phyloP scores from a whole-genome alignment of 305 asterid genomes.

The Withania somnifera region DNA sequence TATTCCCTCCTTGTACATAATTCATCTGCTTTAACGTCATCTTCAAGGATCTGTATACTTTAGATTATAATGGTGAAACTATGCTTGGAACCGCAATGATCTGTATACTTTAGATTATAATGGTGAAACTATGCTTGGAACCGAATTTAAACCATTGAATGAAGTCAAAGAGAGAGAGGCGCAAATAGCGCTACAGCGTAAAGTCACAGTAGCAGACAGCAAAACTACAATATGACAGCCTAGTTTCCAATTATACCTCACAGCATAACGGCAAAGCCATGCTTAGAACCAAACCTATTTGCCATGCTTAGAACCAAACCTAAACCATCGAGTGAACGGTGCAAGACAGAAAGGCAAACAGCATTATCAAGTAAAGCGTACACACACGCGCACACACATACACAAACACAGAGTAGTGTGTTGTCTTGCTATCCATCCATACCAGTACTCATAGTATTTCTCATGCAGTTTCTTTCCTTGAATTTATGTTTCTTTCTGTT shows the following conservation, averaged over 20 bases:
- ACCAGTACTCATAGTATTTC: too few species aligned
- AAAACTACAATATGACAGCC: background rate
- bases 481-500: too few species aligned
- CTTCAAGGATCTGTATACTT: slow-evolving; percentile 73
- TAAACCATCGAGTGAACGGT: background rate
- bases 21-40: slow-evolving; percentile 58
- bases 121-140: slow-evolving; percentile 6
- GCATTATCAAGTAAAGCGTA: background rate
- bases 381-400: too few species aligned
- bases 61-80: slow-evolving; percentile 4
- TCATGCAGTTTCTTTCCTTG: too few species aligned
- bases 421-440: too few species aligned
- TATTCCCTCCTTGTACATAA: slow-evolving; percentile 87
- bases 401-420: too few species aligned
- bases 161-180: background rate
- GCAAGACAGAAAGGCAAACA: background rate
- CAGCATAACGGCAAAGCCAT: background rate
- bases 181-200: background rate
- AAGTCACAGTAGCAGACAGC: background rate
- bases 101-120: slow-evolving; percentile 33
- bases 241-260: background rate
- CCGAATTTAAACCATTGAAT: background rate
- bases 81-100: slow-evolving; percentile 23
- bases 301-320: slow-evolving; percentile 3
- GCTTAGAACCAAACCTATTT: too few species aligned